Percentiles rank a stretch among this genome's conserved stretches.
Conservation (phyloP, 495 filamentous ascomycete species). For the Podospora pseudopauciseta region DNA sequence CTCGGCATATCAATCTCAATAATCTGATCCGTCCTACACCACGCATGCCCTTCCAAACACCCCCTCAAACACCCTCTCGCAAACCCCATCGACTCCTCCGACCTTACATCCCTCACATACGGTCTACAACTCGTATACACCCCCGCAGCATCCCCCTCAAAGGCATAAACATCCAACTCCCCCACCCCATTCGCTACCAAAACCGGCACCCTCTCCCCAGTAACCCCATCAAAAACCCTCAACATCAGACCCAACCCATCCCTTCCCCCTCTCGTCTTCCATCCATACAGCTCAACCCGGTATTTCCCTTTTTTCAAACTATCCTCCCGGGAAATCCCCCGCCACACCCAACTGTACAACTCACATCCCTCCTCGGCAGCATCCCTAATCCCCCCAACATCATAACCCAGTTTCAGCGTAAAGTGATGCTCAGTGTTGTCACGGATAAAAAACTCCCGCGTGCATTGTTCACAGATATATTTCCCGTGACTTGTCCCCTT, state of each 20-base stretch:
- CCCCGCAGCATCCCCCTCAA: neutral
- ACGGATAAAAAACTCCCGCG: neutral
- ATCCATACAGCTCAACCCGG: neutral
- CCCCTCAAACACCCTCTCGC: slow-evolving; percentile 5
- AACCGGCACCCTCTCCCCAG: neutral
- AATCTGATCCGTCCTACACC: slow-evolving; percentile 2
- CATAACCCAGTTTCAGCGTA: neutral
- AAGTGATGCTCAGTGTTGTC: neutral
- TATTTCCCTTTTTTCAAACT: neutral
- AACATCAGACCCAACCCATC: neutral
- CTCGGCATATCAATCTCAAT: neutral
- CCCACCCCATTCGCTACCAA: too few species aligned
- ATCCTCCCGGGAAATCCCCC: too few species aligned
- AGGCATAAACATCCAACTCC: neutral
- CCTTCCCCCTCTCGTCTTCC: neutral
- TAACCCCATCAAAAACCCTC: neutral
- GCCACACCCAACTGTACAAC: neutral
- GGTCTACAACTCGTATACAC: neutral
- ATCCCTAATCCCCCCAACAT: neutral
- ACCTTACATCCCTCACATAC: neutral
- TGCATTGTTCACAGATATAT: neutral
- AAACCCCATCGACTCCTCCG: neutral
- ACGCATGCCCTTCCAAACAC: slow-evolving; percentile 9
- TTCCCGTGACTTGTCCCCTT: neutral
- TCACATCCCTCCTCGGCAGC: neutral